Base-by-base conservation (phyloP, 352 stramenopile genomes). In the Phytopythium mirpurense region DNA sequence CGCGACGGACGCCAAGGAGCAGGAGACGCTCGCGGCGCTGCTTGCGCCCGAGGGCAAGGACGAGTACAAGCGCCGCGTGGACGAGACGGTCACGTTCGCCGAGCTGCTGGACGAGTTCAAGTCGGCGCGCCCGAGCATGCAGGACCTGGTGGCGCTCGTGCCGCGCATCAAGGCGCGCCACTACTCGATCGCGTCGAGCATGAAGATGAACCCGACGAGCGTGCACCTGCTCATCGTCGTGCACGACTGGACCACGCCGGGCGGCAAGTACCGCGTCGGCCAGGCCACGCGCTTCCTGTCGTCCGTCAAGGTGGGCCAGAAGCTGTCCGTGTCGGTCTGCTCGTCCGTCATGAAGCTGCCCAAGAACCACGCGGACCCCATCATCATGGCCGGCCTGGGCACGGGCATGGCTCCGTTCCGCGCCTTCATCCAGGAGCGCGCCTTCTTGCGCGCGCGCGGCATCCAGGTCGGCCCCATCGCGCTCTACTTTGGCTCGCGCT, bases 401-500 rank as follows among this genome's bases (percentile, higher is more conserved):
- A 96, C 87, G 10, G 87, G 37, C 37, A 43, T 43, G 37, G 86
- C 87, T 31, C 87, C 87, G 44, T 96, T 96, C 82, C 84, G 86
- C 26, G 84, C 86, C n/a, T 93, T 96, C 58, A 88, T 95, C 54
- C 82, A 96, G 51, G 77, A 96, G 64, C 83, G 88, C 21, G 83
- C 84, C 27, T 88, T 79, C 60, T 64, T 90, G 56, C 79, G 82
- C 54, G 62, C 74, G 10, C 59, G 81, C 44, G 75, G 79, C 40
- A 62, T 87, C 19, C 65, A 73, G 54, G 78, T 96, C 11, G 86
- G 83, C 16, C 81, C 84, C 0, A 74, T 95, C 19, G 81, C 78
- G 32, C 65, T 96, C 18, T 96, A 98, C 79, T 99, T 99, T 82
- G 96, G 97, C 53, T 97, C 90, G 68, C 95, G 96, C 45, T 83